These are phyloP conservation scores for Lecanicillium sp. DNA, from an alignment of 2,329 filamentous ascomycete species.

Conservation along the genomic window DNA sequence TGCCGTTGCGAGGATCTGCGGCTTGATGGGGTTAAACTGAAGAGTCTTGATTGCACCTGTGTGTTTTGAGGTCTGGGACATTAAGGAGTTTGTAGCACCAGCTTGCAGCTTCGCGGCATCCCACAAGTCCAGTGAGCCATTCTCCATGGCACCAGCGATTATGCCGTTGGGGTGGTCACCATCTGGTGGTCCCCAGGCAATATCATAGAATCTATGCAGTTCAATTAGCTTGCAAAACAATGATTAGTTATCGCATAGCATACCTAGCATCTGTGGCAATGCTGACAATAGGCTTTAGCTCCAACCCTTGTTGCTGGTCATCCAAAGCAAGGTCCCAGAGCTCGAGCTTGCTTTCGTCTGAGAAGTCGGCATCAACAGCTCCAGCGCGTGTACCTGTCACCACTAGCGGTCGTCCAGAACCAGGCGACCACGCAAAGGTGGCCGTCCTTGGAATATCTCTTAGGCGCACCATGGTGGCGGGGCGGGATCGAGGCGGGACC, in stretches of 20 bases:
- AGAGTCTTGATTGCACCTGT: slow-evolving; percentile 86
- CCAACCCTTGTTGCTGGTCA: slow-evolving; percentile 63
- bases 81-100: slow-evolving; percentile 60
- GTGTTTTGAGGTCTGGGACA: slow-evolving; percentile 84
- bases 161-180: slow-evolving; percentile 75
- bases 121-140: slow-evolving; percentile 88
- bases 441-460: slow-evolving; percentile 95
- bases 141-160: slow-evolving; percentile 91
- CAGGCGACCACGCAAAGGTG: slow-evolving; percentile 93
- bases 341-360: slow-evolving; percentile 92
- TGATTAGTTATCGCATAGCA: not conserved
- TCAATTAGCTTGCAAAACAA: not conserved
- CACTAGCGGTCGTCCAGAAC: slow-evolving; percentile 67
- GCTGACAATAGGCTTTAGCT: slow-evolving; percentile 78
- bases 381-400: slow-evolving; percentile 92
- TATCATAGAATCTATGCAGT: slow-evolving; percentile 75
- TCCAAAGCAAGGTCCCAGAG: slow-evolving; percentile 90
- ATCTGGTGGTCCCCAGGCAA: slow-evolving; percentile 83
- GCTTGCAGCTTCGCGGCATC: slow-evolving; percentile 65
- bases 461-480: slow-evolving; percentile 75
- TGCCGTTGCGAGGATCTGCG: slow-evolving; percentile 84
- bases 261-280: slow-evolving; percentile 88
- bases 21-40: slow-evolving; percentile 91
- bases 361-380: slow-evolving; percentile 94
- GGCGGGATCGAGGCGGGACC: slow-evolving; percentile 18